A percentile compares a stretch with the other conserved stretches of the same genome.
These are phyloP conservation scores for Globisporangium lucens DNA, from an alignment of 352 stramenopile genomes.

Conservation along the genomic window DNA sequence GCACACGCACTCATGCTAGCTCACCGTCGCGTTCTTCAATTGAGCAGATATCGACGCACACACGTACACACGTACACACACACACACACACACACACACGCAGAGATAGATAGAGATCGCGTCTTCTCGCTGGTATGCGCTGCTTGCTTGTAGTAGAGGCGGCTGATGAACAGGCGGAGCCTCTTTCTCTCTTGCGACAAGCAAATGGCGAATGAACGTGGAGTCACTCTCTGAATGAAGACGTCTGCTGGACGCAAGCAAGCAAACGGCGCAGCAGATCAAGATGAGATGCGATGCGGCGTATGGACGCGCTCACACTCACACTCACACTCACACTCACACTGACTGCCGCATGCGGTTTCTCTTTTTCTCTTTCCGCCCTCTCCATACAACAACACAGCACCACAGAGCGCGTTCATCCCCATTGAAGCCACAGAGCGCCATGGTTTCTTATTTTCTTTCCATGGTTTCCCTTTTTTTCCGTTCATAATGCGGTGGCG, in stretches of 20 bases:
- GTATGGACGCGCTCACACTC: constrained; percentile 1
- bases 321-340: not conserved
- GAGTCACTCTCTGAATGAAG: not conserved
- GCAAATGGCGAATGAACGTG: not conserved
- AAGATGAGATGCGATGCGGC: not conserved
- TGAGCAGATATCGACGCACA: not conserved
- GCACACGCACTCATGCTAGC: not conserved
- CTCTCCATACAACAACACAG: not conserved
- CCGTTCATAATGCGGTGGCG: not conserved
- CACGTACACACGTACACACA: too few species aligned
- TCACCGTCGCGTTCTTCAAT: not conserved
- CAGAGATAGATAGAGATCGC: not conserved
- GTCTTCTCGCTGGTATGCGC: not conserved
- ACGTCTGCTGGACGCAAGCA: not conserved
- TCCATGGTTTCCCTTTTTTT: constrained; percentile 4
- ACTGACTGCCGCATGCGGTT: constrained; percentile 1
- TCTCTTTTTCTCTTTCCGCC: constrained; percentile 1
- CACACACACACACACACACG: too few species aligned
- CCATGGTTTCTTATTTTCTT: constrained; percentile 2
- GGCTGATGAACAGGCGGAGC: not conserved
- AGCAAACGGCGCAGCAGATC: not conserved
- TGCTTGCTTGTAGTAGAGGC: not conserved
- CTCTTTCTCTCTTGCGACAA: not conserved
- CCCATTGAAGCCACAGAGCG: not conserved
- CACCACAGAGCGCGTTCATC: not conserved